Percentiles rank a stretch among this genome's conserved stretches.
Evolutionary conservation across 2,329 filamentous ascomycete species (phyloP).

Genomic region (Sclerotinia spermophila): DNA sequence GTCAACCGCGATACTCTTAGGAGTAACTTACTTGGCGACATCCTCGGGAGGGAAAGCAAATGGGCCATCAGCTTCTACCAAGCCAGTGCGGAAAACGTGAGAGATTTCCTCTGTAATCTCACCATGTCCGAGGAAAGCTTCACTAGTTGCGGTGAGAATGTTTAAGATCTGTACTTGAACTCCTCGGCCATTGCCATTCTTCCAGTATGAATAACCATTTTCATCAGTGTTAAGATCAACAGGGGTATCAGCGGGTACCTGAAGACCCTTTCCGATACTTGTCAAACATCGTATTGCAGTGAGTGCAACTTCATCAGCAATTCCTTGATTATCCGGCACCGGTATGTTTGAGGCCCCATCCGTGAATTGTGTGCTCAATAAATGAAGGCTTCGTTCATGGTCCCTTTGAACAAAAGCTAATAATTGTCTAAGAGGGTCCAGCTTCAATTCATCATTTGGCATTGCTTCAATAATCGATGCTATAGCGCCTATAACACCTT

Average conservation of each 20-base stretch:
- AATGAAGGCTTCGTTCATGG: slow-evolving; percentile 43
- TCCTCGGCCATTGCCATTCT: slow-evolving; percentile 43
- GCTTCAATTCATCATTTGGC: slow-evolving; percentile 52
- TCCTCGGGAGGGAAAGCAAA: slow-evolving; percentile 69
- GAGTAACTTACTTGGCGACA: slow-evolving; percentile 48
- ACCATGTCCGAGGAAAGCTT: slow-evolving; percentile 54
- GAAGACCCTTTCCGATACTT: slow-evolving; percentile 68
- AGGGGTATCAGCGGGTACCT: slow-evolving; percentile 62
- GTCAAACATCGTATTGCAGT: slow-evolving; percentile 62
- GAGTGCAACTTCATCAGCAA: slow-evolving; percentile 39
- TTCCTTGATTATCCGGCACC: neutral
- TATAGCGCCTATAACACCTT: slow-evolving; percentile 70
- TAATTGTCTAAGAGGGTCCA: slow-evolving; percentile 54
- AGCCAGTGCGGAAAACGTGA: slow-evolving; percentile 67
- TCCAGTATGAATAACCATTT: slow-evolving; percentile 45
- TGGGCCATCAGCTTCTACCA: slow-evolving; percentile 71
- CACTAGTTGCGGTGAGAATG: slow-evolving; percentile 48
- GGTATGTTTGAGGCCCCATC: neutral
- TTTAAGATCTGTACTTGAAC: slow-evolving; percentile 51
- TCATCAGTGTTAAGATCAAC: slow-evolving; percentile 61
- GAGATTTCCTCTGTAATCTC: slow-evolving; percentile 72
- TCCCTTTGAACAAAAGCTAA: slow-evolving; percentile 61
- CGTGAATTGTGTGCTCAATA: slow-evolving; percentile 18
- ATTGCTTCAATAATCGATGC: slow-evolving; percentile 73
- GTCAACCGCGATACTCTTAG: neutral